A percentile compares a stretch with the other conserved stretches of the same genome.
Evolutionary conservation across 352 stramenopile genomes (phyloP).

Genomic region (Phytophthora cactorum): DNA sequence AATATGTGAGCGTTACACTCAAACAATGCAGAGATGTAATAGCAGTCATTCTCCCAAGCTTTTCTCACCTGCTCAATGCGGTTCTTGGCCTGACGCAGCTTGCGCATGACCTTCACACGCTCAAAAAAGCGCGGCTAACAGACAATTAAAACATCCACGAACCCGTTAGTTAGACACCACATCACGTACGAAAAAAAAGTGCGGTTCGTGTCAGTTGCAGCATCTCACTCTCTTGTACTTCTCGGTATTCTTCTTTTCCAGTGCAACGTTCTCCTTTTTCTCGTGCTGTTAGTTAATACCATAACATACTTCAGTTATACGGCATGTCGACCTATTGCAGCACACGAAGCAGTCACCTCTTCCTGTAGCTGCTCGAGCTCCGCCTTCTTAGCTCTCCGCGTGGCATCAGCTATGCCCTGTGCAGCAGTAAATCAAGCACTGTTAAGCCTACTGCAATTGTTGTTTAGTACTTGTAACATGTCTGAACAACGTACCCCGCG

Average conservation of each 20-base stretch:
- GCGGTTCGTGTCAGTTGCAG: background rate
- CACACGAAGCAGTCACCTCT: conserved; percentile 34
- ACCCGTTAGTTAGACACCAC: background rate
- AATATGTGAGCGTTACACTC: too few species aligned
- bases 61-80: conserved; percentile 51
- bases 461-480: background rate
- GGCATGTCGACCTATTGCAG: background rate
- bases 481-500: conserved; percentile 48
- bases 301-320: background rate
- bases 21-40: too few species aligned
- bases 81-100: conserved; percentile 65
- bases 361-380: conserved; percentile 57
- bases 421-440: background rate
- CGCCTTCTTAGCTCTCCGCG: conserved; percentile 50
- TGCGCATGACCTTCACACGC: conserved; percentile 86
- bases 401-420: conserved; percentile 52
- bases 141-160: background rate
- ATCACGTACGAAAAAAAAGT: too few species aligned
- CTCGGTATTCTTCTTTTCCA: conserved; percentile 76
- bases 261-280: conserved; percentile 52
- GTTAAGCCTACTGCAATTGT: conserved; percentile 3
- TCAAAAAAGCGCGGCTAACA: conserved; percentile 80
- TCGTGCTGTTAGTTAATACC: conserved; percentile 32
- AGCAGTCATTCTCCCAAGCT: background rate
- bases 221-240: conserved; percentile 80